Conservation (phyloP, 768 basidiomycete genomes). For the Psilocybe tampanensis region DNA sequence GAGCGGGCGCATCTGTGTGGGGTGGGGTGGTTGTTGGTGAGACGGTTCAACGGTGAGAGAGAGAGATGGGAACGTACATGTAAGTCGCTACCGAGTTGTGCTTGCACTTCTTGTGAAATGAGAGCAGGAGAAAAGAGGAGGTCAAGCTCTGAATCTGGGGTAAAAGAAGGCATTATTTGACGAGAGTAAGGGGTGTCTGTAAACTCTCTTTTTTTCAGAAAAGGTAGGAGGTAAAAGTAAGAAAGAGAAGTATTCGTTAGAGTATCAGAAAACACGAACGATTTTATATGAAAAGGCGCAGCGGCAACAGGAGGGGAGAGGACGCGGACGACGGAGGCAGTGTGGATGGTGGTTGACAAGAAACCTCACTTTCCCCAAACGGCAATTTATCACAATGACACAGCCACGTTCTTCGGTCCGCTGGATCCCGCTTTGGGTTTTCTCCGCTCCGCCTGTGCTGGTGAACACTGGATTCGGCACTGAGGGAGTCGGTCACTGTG, state of each 20-base stretch:
- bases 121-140: slow-evolving; percentile 75
- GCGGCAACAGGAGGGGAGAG: neutral
- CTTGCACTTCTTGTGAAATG: slow-evolving; percentile 66
- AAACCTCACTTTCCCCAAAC: neutral
- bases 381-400: neutral
- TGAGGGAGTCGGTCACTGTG: too few relatives aligned
- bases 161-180: slow-evolving; percentile 37
- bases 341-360: neutral
- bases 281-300: neutral
- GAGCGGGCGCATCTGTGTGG: slow-evolving; percentile 93
- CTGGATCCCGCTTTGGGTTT: neutral
- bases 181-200: neutral
- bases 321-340: neutral
- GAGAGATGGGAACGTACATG: slow-evolving; percentile 51
- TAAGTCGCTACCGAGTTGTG: slow-evolving; percentile 61
- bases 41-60: slow-evolving; percentile 2
- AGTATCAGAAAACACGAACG: neutral
- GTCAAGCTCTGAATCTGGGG: slow-evolving; percentile 68
- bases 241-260: neutral
- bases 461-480: too few relatives aligned
- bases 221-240: neutral
- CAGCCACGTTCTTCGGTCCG: neutral
- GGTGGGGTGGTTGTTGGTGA: too few relatives aligned
- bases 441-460: too few relatives aligned
- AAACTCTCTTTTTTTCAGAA: neutral